Conservation (phyloP, 805 yeast species). For the Yamadazyma paraphyllophila region DNA sequence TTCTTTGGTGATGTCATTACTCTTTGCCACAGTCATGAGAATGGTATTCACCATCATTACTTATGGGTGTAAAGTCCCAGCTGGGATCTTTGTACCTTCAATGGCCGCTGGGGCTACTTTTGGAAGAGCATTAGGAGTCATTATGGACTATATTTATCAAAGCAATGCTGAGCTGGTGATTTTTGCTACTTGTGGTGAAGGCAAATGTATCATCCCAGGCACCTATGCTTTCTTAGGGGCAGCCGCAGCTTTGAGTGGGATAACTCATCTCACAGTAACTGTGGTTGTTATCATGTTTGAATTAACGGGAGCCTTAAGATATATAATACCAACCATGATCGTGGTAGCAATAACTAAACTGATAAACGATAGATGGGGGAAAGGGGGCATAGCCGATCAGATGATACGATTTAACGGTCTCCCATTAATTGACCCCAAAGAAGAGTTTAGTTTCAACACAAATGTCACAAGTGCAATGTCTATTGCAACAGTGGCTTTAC, state of each 20-base stretch:
- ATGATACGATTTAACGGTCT: constrained; percentile 87
- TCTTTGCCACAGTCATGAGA: constrained; percentile 70
- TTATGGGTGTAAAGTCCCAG: constrained; percentile 92
- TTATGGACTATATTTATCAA: constrained; percentile 49
- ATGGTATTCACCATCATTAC: constrained; percentile 74
- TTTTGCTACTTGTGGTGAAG: constrained; percentile 31
- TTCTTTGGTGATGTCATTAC: constrained; percentile 49
- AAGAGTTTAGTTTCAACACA: constrained; percentile 53
- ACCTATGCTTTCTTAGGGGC: constrained; percentile 96
- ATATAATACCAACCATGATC: constrained; percentile 93
- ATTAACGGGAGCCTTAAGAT: constrained; percentile 89
- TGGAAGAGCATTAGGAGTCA: constrained; percentile 81
- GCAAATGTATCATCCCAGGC: constrained; percentile 81
- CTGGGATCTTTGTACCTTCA: constrained; percentile 96
- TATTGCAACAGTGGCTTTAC: constrained; percentile 33
- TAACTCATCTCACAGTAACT: constrained; percentile 86
- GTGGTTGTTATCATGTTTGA: constrained; percentile 96
- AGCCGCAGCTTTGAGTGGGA: constrained; percentile 91
- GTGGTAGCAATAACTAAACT: constrained; percentile 85
- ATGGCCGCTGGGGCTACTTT: constrained; percentile 96
- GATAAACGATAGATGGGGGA: constrained; percentile 74
- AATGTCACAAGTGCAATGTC: constrained; percentile 63
- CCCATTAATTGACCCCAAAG: constrained; percentile 75
- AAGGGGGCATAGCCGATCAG: constrained; percentile 91
- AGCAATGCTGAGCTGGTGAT: constrained; percentile 33